Conservation (phyloP, 768 basidiomycete genomes). For the Mrakia frigida region DNA sequence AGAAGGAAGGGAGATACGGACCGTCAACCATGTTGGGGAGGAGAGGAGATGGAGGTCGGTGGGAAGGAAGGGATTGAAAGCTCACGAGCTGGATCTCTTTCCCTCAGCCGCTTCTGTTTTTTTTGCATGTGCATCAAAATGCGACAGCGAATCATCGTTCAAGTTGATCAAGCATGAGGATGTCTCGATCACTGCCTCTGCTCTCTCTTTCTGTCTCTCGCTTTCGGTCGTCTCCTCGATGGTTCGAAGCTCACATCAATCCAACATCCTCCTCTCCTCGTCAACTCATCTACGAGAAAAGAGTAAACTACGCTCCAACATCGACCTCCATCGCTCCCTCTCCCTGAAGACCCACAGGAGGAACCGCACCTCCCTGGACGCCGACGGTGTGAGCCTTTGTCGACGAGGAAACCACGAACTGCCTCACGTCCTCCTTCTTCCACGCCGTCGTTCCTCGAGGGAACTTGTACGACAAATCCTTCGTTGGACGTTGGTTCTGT, state of each 20-base stretch:
- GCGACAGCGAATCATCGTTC: too few relatives aligned
- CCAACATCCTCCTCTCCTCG: background rate
- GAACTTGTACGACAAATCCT: slow-evolving; percentile 53
- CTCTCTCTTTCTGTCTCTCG: too few relatives aligned
- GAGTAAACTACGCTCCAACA: slow-evolving; percentile 18
- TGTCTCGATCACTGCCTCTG: too few relatives aligned
- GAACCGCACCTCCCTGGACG: slow-evolving; percentile 5
- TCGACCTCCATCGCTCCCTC: slow-evolving; percentile 30
- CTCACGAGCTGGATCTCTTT: background rate
- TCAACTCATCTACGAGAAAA: background rate
- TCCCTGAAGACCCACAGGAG: slow-evolving; percentile 8
- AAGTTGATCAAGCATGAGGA: too few relatives aligned
- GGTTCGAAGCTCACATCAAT: background rate
- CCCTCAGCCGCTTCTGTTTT: too few relatives aligned
- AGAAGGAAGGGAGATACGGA: background rate
- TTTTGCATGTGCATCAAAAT: too few relatives aligned
- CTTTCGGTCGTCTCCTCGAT: background rate
- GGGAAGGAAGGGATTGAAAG: background rate
- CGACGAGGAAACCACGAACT: slow-evolving; percentile 67
- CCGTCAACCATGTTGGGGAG: background rate
- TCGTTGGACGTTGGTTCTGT: slow-evolving; percentile 45
- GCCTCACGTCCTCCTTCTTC: slow-evolving; percentile 72
- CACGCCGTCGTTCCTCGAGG: slow-evolving; percentile 81
- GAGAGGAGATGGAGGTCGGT: background rate
- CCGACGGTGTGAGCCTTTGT: slow-evolving; percentile 43